These are phyloP conservation scores for Fusarium subglutinans DNA, from an alignment of 2,329 filamentous ascomycete species.

Conservation along the genomic window DNA sequence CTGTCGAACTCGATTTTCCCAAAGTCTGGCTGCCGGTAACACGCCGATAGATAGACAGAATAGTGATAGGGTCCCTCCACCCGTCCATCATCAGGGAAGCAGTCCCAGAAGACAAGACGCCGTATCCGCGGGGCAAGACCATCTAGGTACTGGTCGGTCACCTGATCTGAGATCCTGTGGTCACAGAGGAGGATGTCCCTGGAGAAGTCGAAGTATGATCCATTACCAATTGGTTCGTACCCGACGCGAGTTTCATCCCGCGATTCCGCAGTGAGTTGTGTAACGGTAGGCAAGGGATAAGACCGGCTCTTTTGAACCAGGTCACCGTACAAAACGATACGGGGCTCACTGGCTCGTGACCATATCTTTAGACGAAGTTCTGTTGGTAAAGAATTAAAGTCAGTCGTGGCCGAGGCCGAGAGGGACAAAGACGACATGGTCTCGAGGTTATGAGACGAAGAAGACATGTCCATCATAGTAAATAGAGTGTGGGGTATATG, in stretches of 20 bases:
- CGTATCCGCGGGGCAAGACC: conserved; percentile 47
- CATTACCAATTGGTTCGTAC: conserved; percentile 48
- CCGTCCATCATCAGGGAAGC: conserved; percentile 50
- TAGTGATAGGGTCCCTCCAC: conserved; percentile 48
- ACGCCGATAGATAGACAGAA: conserved; percentile 48
- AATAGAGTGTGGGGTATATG: background rate
- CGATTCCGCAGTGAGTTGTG: conserved; percentile 50
- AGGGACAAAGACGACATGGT: conserved; percentile 2
- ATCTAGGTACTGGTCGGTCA: conserved; percentile 46
- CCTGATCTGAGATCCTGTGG: conserved; percentile 48
- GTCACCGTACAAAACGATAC: conserved; percentile 49
- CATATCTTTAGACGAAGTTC: conserved; percentile 53
- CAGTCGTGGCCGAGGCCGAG: conserved; percentile 24
- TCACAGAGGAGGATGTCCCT: conserved; percentile 52
- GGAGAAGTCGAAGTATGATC: conserved; percentile 50
- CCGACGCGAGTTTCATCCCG: conserved; percentile 47
- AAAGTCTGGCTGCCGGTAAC: conserved; percentile 44
- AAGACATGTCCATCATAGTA: conserved; percentile 20
- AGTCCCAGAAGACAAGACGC: conserved; percentile 52
- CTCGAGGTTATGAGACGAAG: conserved; percentile 7
- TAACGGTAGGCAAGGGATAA: conserved; percentile 49
- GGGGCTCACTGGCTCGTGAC: conserved; percentile 50
- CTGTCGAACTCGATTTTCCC: conserved; percentile 50
- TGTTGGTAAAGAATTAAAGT: conserved; percentile 46
- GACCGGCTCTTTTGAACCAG: conserved; percentile 44